Evolutionary conservation across 306 rosid species (phyloP).

Genomic region (Fagus crenata): DNA sequence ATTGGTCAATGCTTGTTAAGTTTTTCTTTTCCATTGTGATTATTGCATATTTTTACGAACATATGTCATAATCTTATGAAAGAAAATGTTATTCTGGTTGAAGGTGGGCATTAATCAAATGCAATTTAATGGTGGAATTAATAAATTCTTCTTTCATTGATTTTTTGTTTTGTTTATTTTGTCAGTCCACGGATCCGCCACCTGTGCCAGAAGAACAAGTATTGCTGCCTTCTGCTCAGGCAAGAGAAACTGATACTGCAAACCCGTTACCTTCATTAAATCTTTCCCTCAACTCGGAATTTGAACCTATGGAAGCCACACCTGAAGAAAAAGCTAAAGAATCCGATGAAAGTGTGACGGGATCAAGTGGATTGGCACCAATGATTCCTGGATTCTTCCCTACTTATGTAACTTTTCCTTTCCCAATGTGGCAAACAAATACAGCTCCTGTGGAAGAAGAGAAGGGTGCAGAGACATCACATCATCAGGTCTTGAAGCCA

Average conservation of each 20-base stretch:
- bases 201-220: conserved; percentile 73
- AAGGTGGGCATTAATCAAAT: conserved; percentile 11
- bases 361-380: conserved; percentile 47
- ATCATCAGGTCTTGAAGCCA: conserved; percentile 75
- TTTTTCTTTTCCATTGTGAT: background rate
- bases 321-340: conserved; percentile 44
- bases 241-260: conserved; percentile 46
- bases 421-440: conserved; percentile 65
- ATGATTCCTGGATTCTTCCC: conserved; percentile 58
- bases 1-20: background rate
- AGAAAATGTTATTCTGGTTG: conserved; percentile 11
- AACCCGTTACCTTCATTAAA: conserved; percentile 71
- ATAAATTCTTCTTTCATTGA: background rate
- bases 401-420: conserved; percentile 58
- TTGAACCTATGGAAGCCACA: conserved; percentile 77
- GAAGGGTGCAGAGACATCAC: conserved; percentile 43
- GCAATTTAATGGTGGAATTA: background rate
- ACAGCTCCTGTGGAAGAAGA: conserved; percentile 52
- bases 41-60: background rate
- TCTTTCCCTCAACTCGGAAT: conserved; percentile 79
- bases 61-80: background rate
- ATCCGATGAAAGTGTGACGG: conserved; percentile 36
- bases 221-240: conserved; percentile 50
- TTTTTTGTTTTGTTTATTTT: conserved; percentile 22
- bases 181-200: conserved; percentile 67